A percentile compares a stretch with the other conserved stretches of the same genome.
Evolutionary conservation across 805 yeast genomes (phyloP).

Genomic region (Candida yuanshanica): DNA sequence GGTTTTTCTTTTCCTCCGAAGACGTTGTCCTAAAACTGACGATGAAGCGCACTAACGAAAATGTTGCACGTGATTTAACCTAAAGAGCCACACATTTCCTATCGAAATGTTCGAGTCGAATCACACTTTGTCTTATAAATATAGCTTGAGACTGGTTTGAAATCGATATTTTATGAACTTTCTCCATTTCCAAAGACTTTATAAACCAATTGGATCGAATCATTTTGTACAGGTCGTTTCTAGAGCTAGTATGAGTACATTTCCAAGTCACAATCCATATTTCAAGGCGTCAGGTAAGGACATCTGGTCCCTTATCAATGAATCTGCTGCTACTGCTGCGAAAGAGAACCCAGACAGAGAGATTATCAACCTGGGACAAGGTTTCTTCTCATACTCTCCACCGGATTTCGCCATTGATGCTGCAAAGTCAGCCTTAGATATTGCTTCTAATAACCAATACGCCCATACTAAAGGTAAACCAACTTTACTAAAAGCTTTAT

Average conservation of each 20-base stretch:
- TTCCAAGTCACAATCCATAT: constrained; percentile 56
- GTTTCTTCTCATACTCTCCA: constrained; percentile 93
- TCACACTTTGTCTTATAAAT: background rate
- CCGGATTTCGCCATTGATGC: constrained; percentile 89
- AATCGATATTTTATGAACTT: background rate
- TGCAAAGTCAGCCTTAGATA: constrained; percentile 66
- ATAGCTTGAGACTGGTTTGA: background rate
- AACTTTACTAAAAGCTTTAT: constrained; percentile 60
- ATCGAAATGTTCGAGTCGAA: background rate
- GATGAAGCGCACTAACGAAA: constrained; percentile 1
- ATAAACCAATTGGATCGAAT: background rate
- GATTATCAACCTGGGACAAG: constrained; percentile 90
- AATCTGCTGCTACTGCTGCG: constrained; percentile 83
- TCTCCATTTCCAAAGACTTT: background rate
- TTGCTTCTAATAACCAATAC: constrained; percentile 81
- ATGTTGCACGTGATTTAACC: background rate
- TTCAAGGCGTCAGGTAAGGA: constrained; percentile 74
- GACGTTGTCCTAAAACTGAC: background rate
- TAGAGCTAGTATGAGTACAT: constrained; percentile 14
- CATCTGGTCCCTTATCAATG: constrained; percentile 93
- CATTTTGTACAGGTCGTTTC: background rate
- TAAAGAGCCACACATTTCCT: background rate
- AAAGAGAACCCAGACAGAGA: constrained; percentile 62
- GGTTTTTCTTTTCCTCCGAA: too few species aligned
- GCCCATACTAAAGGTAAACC: constrained; percentile 90